These are phyloP conservation scores for Saturnispora hagleri DNA, from an alignment of 805 yeast species.

Conservation along the genomic window DNA sequence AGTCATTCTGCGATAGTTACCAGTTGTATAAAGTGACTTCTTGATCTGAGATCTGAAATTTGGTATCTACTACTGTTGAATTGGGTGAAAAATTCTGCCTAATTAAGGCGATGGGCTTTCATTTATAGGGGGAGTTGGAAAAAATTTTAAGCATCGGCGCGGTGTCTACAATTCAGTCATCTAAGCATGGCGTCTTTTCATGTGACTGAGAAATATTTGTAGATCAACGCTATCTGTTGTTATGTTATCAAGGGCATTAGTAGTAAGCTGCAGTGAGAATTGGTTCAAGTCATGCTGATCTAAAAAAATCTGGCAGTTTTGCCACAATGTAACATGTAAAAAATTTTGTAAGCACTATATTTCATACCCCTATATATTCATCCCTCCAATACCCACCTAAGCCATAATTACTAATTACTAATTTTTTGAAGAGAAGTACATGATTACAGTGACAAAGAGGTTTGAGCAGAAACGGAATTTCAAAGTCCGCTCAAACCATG, in stretches of 20 bases:
- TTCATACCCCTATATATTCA: background rate
- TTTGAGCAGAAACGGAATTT: background rate
- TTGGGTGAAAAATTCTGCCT: background rate
- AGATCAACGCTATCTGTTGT: background rate
- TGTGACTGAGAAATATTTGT: background rate
- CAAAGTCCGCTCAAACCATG: background rate
- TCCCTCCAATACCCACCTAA: background rate
- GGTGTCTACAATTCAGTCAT: background rate
- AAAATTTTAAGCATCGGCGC: background rate
- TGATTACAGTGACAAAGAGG: too few relatives aligned
- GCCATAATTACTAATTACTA: background rate
- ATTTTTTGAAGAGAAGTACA: too few relatives aligned
- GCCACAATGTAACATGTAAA: background rate
- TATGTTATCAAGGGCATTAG: too few relatives aligned
- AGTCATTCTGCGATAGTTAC: slow-evolving; percentile 35
- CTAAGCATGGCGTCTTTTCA: background rate
- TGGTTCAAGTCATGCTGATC: too few relatives aligned
- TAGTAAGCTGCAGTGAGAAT: too few relatives aligned
- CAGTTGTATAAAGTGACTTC: background rate
- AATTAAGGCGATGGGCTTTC: background rate
- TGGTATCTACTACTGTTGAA: background rate
- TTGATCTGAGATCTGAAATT: background rate
- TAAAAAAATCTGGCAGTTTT: background rate
- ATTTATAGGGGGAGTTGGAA: background rate
- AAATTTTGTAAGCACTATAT: background rate